Evolutionary conservation across 441 rosid species (phyloP).

Genomic region (Kokia cookei): DNA sequence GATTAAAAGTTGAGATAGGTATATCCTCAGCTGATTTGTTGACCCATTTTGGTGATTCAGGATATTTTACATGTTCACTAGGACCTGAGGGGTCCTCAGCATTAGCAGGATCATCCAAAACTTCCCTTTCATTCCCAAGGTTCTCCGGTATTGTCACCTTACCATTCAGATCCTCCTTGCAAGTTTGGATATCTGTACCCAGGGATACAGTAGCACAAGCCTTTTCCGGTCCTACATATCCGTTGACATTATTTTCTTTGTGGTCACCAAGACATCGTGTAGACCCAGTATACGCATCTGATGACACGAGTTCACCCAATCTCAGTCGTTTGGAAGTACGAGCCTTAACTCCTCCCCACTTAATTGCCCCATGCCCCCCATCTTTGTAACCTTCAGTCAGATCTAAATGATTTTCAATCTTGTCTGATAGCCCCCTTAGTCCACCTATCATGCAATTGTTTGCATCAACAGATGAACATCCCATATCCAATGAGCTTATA

Average conservation of each 20-base stretch:
- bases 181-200: conserved; percentile 19
- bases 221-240: conserved; percentile 25
- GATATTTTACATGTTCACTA: conserved; percentile 14
- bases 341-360: conserved; percentile 88
- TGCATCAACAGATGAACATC: conserved; percentile 24
- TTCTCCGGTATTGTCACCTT: conserved; percentile 18
- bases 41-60: conserved; percentile 19
- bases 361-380: conserved; percentile 37
- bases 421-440: conserved; percentile 21
- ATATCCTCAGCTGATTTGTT: conserved; percentile 22
- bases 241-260: conserved; percentile 26
- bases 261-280: conserved; percentile 13
- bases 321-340: conserved; percentile 73
- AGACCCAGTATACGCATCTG: conserved; percentile 28
- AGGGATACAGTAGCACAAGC: conserved; percentile 21
- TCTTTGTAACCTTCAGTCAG: conserved; percentile 38
- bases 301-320: conserved; percentile 43
- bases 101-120: conserved; percentile 26
- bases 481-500: conserved; percentile 22
- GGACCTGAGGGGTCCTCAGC: conserved; percentile 23
- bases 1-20: conserved; percentile 8
- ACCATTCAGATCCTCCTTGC: conserved; percentile 10
- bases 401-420: conserved; percentile 28
- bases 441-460: conserved; percentile 17
- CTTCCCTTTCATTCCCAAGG: conserved; percentile 18